phyloP scores from a whole-genome alignment of 805 yeast species.

The Yamadazyma paraphyllophila region DNA sequence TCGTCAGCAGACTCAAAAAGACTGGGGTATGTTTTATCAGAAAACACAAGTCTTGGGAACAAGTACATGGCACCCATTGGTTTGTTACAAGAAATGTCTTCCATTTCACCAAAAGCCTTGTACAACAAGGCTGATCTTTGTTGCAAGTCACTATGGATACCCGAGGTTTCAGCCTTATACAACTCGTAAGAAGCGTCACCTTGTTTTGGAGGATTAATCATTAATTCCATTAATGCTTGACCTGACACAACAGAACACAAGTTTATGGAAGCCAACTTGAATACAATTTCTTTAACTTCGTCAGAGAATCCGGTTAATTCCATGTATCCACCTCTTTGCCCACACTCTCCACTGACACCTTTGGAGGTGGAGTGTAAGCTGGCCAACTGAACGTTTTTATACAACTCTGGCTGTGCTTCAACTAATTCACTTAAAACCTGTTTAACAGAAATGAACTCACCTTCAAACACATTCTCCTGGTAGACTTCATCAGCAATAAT shows the following conservation, averaged over 20 bases:
- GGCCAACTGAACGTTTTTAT: slow-evolving; percentile 77
- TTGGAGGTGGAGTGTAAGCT: slow-evolving; percentile 97
- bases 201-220: slow-evolving; percentile 84
- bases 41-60: slow-evolving; percentile 75
- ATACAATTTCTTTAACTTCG: slow-evolving; percentile 66
- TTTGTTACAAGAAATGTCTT: slow-evolving; percentile 78
- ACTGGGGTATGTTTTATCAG: slow-evolving; percentile 42
- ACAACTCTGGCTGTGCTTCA: slow-evolving; percentile 49
- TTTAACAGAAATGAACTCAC: slow-evolving; percentile 81
- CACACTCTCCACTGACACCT: slow-evolving; percentile 98
- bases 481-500: slow-evolving; percentile 97
- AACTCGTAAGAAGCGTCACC: slow-evolving; percentile 75
- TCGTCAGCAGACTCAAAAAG: slow-evolving; percentile 62
- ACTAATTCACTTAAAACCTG: slow-evolving; percentile 70
- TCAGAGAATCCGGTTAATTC: slow-evolving; percentile 79
- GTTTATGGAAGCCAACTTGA: slow-evolving; percentile 86
- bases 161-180: slow-evolving; percentile 59
- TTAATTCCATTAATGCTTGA: slow-evolving; percentile 87
- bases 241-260: slow-evolving; percentile 95
- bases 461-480: slow-evolving; percentile 85
- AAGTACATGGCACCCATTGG: slow-evolving; percentile 99
- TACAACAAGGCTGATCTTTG: slow-evolving; percentile 64
- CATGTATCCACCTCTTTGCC: slow-evolving; percentile 99
- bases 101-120: slow-evolving; percentile 71
- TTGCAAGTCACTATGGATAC: slow-evolving; percentile 61